Percentiles rank a stretch among this genome's conserved stretches.
phyloP scores from a whole-genome alignment of 345 rosid species.

The Pistacia vera region DNA sequence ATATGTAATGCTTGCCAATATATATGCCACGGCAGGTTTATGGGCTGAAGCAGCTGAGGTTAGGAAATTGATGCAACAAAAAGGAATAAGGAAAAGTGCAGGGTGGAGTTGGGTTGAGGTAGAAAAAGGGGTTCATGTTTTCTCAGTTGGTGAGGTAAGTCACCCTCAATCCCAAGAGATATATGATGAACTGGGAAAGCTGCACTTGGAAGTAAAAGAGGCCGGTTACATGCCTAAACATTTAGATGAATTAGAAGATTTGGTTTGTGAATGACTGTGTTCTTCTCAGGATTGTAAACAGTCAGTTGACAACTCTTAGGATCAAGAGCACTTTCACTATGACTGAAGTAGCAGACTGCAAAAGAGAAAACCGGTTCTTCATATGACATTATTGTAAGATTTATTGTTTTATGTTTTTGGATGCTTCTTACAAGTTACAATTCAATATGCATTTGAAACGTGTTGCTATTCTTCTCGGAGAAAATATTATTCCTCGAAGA shows the following conservation, averaged over 20 bases:
- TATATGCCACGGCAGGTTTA: constrained; percentile 21
- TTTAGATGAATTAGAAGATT: neutral
- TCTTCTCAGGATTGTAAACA: neutral
- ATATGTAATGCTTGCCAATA: constrained; percentile 24
- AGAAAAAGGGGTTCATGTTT: constrained; percentile 19
- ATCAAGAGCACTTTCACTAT: neutral
- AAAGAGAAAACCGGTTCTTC: neutral
- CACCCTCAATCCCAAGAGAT: constrained; percentile 18
- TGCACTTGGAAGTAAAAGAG: constrained; percentile 19
- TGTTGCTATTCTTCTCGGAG: neutral
- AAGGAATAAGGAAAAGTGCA: constrained; percentile 21
- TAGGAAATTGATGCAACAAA: constrained; percentile 27
- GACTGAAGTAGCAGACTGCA: neutral
- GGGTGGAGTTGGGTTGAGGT: constrained; percentile 34
- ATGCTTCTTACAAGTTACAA: neutral
- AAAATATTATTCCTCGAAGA: neutral
- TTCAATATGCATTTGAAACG: neutral
- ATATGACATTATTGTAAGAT: neutral
- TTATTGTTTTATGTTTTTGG: neutral
- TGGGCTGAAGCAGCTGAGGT: constrained; percentile 26
- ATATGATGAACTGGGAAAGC: constrained; percentile 20
- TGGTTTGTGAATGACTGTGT: neutral
- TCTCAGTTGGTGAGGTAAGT: constrained; percentile 11
- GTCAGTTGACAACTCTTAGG: neutral
- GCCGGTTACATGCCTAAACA: neutral